Evolutionary conservation across 768 basidiomycete genomes (phyloP).

Genomic region (Boletus pseudo-olivaceus): DNA sequence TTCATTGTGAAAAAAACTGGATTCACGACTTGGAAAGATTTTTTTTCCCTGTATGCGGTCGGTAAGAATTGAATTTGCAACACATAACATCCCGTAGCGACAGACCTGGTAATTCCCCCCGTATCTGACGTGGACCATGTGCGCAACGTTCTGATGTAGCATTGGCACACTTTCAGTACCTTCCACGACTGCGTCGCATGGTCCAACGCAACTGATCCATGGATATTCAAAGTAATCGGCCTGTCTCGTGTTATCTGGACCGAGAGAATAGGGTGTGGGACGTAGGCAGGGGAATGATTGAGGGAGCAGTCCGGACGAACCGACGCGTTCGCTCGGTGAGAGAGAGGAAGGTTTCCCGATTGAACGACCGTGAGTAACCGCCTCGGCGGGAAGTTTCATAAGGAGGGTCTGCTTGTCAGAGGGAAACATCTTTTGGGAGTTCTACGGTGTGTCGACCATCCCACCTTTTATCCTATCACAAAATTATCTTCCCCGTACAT

Average conservation of each 20-base stretch:
- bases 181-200: neutral
- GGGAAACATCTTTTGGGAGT: no score
- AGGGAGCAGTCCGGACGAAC: neutral
- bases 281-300: neutral
- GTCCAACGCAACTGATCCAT: neutral
- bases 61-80: neutral
- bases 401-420: no score
- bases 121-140: neutral
- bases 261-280: neutral
- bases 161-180: neutral
- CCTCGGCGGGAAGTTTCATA: neutral
- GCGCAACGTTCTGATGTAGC: neutral
- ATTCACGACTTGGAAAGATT: neutral
- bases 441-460: no score
- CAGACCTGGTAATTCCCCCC: neutral
- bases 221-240: neutral
- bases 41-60: neutral
- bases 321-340: neutral
- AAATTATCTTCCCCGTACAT: no score
- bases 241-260: neutral
- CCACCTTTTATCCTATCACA: no score
- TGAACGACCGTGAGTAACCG: no score
- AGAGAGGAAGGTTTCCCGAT: neutral
- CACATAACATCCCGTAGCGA: no score
- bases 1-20: neutral